Evolutionary conservation across 148 eudicot species (phyloP), one percentile per base, ranked within the genome.

Genomic region (Selenicereus undatus): DNA sequence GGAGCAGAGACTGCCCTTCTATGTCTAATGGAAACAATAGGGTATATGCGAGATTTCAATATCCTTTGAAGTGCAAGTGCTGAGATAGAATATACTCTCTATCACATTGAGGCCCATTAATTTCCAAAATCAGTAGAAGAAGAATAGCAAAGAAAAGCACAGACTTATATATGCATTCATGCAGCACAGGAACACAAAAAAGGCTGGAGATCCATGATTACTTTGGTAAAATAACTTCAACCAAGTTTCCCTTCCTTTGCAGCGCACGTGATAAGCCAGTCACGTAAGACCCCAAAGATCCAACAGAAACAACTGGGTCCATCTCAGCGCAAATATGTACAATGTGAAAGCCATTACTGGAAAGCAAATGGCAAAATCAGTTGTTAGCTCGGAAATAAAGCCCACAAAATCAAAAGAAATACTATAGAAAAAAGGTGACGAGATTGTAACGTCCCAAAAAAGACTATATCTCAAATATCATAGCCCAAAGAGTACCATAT

Each of bases 151-250:
- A 51, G 39, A 54, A 76, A 52, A 30, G 24, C 0, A 22, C 12
- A 76, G 52, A 56, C 62, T 16, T 56, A 76, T 20, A 42, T 78
- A 0, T 48, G 36, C 21, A 42, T 68, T 48, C 56, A 75, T 71
- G 81, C 27, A 76, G 11, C 22, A 52, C 11, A 73, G 65, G 22
- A 56, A 75, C 16, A 52, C 7, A 73, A 39, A 27, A 56, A 70
- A 24, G n/a, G 50, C 24, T 75, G 50, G 58, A 83, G 71, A 36
- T 71, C 70, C 69, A 69, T 86, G 65, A 77, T 91, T 91, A 91
- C 95, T 88, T 91, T 76, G 95, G 95, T 79, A 91, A 84, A 79
- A 91, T 89, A 84, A 91, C 93, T 87, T 91, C 95, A 76, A 91
- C 93, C 80, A 84, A 82, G 81, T 91, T 88, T 74, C 95, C 93